A percentile compares a stretch with the other conserved stretches of the same genome.
phyloP scores from a whole-genome alignment of 192 early-diverging fungal genomes.

The Gamsiella multidivaricata region DNA sequence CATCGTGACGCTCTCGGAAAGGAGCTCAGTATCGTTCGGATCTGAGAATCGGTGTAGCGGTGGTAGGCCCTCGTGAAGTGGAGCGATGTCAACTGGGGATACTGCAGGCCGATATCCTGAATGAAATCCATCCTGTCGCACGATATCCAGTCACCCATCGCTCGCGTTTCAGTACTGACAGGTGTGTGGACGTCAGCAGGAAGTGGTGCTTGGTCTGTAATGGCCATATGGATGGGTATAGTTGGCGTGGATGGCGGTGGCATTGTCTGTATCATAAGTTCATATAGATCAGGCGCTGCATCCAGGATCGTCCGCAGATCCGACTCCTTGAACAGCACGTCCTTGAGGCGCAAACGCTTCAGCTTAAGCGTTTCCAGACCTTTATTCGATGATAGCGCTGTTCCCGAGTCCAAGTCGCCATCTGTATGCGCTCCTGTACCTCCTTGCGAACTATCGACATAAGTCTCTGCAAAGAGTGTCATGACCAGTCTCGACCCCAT shows the following conservation, averaged over 20 bases:
- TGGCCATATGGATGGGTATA: background rate
- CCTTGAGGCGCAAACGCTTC: slow-evolving; percentile 14
- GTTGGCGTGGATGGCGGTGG: background rate
- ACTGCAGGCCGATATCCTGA: slow-evolving; percentile 11
- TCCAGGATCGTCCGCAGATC: slow-evolving; percentile 8
- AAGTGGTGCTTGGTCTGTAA: background rate
- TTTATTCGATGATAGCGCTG: background rate
- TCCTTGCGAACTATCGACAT: no score
- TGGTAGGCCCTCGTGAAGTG: slow-evolving; percentile 13
- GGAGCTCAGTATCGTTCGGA: background rate
- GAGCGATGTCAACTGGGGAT: slow-evolving; percentile 11
- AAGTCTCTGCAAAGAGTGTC: background rate
- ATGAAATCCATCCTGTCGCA: slow-evolving; percentile 15
- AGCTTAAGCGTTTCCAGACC: background rate
- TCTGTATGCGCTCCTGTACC: no score
- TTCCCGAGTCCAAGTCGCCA: background rate
- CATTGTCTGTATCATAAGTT: slow-evolving; percentile 6
- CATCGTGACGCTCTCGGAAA: slow-evolving; percentile 16
- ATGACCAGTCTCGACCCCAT: background rate
- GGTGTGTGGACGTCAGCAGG: background rate
- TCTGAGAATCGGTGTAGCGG: background rate
- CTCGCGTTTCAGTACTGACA: background rate
- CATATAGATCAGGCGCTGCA: slow-evolving; percentile 14
- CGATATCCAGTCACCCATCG: background rate
- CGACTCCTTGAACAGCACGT: slow-evolving; percentile 8